phyloP scores from a whole-genome alignment of 2,329 filamentous ascomycete genomes.

The Diplodia intermedia region DNA sequence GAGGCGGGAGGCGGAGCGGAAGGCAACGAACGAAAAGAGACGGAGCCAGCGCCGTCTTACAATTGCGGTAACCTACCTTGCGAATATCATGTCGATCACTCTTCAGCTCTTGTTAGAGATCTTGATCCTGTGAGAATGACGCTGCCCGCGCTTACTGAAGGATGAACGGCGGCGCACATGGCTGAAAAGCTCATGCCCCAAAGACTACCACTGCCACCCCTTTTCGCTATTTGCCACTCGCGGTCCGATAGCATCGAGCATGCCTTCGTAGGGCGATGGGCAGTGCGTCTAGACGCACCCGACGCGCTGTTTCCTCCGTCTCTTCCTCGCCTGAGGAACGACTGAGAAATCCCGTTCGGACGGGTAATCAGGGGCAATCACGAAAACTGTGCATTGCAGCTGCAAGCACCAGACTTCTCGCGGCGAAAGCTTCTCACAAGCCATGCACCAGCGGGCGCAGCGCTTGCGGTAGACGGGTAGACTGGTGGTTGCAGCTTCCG shows the following conservation, averaged over 20 bases:
- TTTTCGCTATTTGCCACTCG: too few relatives aligned
- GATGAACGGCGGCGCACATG: not conserved
- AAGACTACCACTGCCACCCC: too few relatives aligned
- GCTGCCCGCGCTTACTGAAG: not conserved
- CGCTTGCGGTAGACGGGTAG: not conserved
- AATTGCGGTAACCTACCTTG: not conserved
- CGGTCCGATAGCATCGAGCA: too few relatives aligned
- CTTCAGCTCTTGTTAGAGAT: conserved; percentile 9
- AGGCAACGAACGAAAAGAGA: not conserved
- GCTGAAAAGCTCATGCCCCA: too few relatives aligned
- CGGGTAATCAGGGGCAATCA: not conserved
- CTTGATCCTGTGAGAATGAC: not conserved
- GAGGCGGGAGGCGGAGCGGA: not conserved
- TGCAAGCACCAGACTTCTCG: conserved; percentile 1
- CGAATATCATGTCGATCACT: conserved; percentile 4
- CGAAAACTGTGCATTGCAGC: not conserved
- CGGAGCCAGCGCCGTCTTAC: not conserved
- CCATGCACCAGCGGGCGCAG: not conserved
- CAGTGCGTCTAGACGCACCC: not conserved
- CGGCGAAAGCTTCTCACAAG: not conserved
- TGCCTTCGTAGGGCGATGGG: too few relatives aligned
- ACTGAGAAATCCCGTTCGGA: not conserved
- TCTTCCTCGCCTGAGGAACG: conserved; percentile 5
- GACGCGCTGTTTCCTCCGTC: not conserved
- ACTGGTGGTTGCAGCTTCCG: not conserved